A percentile compares a stretch with the other conserved stretches of the same genome.
Conservation (phyloP, 2,329 filamentous ascomycete genomes). For the Chalaropsis thielavioides region DNA sequence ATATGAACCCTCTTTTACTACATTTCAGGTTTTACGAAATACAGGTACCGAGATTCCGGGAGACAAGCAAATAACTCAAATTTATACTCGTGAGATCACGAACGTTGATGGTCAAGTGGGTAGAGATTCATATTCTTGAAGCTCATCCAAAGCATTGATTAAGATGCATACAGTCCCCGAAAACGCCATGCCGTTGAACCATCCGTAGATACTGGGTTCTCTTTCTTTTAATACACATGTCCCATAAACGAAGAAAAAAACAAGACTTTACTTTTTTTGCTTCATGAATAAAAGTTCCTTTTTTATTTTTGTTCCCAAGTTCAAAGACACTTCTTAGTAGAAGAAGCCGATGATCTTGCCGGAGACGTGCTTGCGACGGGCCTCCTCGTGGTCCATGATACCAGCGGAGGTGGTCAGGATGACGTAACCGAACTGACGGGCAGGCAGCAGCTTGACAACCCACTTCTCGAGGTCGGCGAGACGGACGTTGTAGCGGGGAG, state of each 20-base stretch:
- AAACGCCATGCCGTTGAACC: background rate
- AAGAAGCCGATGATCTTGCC: slow-evolving; percentile 99
- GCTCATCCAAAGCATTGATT: slow-evolving; percentile 5
- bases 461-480: slow-evolving; percentile 98
- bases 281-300: slow-evolving; percentile 17
- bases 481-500: slow-evolving; percentile 97
- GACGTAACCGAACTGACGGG: slow-evolving; percentile 99
- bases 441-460: slow-evolving; percentile 96
- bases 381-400: slow-evolving; percentile 99
- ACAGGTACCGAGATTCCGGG: background rate
- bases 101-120: background rate
- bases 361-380: slow-evolving; percentile 93
- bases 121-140: background rate
- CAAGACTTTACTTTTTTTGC: slow-evolving; percentile 11
- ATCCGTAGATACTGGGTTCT: background rate
- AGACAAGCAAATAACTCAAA: background rate
- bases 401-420: slow-evolving; percentile 97
- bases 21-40: too few species aligned
- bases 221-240: slow-evolving; percentile 1
- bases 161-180: slow-evolving; percentile 1
- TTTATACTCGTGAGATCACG: background rate
- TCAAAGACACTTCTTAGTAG: slow-evolving; percentile 49
- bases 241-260: slow-evolving; percentile 9
- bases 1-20: background rate
- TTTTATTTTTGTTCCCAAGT: slow-evolving; percentile 19